Conservation (phyloP, 1,284 basidiomycete genomes). For the Papiliotrema terrestris region DNA sequence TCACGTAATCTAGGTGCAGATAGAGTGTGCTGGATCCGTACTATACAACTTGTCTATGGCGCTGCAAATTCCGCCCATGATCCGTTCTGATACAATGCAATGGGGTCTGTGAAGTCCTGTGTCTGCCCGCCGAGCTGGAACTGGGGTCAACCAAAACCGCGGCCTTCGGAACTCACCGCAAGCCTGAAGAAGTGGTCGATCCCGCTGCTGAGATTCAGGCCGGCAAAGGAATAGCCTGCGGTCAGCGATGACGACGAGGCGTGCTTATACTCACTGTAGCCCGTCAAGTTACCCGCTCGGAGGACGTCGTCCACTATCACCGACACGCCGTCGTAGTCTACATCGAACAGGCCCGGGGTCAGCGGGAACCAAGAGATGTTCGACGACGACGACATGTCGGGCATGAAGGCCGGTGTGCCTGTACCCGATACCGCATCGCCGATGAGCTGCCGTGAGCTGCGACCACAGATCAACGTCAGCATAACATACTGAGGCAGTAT, state of each 20-base stretch:
- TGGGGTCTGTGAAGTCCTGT: slow-evolving; percentile 6
- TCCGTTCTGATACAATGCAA: slow-evolving; percentile 2
- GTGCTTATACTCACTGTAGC: slow-evolving; percentile 4
- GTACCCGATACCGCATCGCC: slow-evolving; percentile 25
- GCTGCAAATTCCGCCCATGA: background rate
- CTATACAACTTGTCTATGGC: too few species aligned
- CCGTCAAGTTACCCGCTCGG: slow-evolving; percentile 9
- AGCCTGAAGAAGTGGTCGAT: slow-evolving; percentile 26
- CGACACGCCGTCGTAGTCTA: slow-evolving; percentile 15
- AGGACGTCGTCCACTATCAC: slow-evolving; percentile 32
- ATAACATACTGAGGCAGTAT: slow-evolving; percentile 22
- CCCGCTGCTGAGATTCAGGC: background rate
- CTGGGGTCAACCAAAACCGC: background rate
- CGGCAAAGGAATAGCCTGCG: background rate
- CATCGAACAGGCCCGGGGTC: slow-evolving; percentile 8
- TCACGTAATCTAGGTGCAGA: too few species aligned
- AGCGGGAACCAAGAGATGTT: slow-evolving; percentile 15
- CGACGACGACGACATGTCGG: slow-evolving; percentile 4
- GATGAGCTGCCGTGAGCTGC: slow-evolving; percentile 15
- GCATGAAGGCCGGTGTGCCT: slow-evolving; percentile 9
- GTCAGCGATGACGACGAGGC: background rate
- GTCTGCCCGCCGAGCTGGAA: slow-evolving; percentile 1
- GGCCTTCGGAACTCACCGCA: slow-evolving; percentile 12
- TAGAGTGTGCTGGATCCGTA: too few species aligned
- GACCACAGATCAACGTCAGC: background rate